Conservation (phyloP, 257 asterid genomes). For the Anisodus tanguticus region DNA sequence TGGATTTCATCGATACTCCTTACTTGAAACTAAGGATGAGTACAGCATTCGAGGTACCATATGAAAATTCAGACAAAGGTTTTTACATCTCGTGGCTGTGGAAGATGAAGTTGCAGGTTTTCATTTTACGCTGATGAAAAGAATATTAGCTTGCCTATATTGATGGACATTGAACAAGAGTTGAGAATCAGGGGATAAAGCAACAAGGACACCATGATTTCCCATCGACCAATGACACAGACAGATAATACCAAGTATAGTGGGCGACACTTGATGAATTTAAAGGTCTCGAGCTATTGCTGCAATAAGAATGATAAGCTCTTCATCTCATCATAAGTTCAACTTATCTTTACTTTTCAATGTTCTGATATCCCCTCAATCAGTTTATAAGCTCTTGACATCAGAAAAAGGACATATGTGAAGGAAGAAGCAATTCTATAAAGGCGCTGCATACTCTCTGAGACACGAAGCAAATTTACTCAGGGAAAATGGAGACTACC, state of each 20-base stretch:
- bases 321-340: not conserved
- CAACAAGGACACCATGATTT: not conserved
- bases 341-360: not conserved
- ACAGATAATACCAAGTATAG: not conserved
- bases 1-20: not conserved
- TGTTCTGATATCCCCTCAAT: not conserved
- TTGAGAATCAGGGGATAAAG: conserved; percentile 12
- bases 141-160: not conserved
- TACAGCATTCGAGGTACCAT: not conserved
- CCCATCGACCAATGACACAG: not conserved
- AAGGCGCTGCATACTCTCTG: not conserved
- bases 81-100: not conserved
- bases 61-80: not conserved
- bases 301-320: not conserved
- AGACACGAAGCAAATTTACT: not conserved
- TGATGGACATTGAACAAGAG: not conserved
- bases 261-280: not conserved
- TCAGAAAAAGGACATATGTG: not conserved
- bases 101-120: not conserved
- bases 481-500: conserved; percentile 44
- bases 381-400: conserved; percentile 2
- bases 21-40: not conserved
- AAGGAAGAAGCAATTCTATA: conserved; percentile 5
- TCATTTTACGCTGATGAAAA: conserved; percentile 13
- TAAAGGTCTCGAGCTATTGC: not conserved